Evolutionary conservation across 2,329 filamentous ascomycete genomes (phyloP), one percentile per base, ranked within the genome.

Genomic region (Penicillium verrucosum): DNA sequence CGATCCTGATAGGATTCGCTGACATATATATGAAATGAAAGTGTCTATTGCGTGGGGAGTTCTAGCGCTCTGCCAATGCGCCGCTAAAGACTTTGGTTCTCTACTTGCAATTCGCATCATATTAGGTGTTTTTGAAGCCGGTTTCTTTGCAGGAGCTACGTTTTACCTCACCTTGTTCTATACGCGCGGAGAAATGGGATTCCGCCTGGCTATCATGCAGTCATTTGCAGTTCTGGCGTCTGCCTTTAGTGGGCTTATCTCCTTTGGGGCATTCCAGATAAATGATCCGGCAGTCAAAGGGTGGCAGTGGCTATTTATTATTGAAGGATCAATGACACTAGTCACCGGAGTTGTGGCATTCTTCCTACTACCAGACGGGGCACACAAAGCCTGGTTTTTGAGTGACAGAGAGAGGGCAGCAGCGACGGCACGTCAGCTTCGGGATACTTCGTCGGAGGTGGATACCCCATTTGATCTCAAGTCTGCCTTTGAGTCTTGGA

Each of bases 161-260:
- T 83, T 82, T 67, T 85, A 81, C 59, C 66, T 81, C 8, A 79
- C 81, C 0, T 73, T 81, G 0, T 83, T 84, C 42, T 80, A 71
- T 54, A 68, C 63, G 0, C 64, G 69, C 2, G 65, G 64, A 11
- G 74, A 78, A 57, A 75, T 78, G 61, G 76, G 73, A 0, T 77
- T 78, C 47, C 73, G 77, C 11, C 73, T 75, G 4, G 77, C 75
- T 4, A 73, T 77, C n/a, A 77, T 79, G 64, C 78, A 79, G 42
- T 75, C 72, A 0, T 75, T 69, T 47, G 73, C 75, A 3, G 67
- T 77, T 9, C 68, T 78, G 1, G 76, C 72, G 1, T 76, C 72
- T 0, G 70, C 73, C 1, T 75, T 77, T 47, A 75, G 72, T 32
- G 78, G 77, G 0, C 65, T 74, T 0, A 75, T 78, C 23, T 66